These are phyloP conservation scores for Fulvia fulva DNA, from an alignment of 2,329 filamentous ascomycete species.

Conservation along the genomic window DNA sequence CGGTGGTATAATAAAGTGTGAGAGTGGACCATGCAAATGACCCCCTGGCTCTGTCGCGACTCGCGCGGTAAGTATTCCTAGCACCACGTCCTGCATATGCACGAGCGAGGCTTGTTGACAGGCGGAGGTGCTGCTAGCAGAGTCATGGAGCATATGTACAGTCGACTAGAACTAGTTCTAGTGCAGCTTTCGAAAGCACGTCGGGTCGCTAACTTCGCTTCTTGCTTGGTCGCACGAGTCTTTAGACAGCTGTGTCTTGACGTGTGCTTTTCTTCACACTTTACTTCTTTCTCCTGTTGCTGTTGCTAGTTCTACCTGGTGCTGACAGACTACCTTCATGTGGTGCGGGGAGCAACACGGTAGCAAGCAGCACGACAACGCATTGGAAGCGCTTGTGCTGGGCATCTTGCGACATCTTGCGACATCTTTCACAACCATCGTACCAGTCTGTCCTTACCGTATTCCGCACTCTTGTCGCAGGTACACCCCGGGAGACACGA, in stretches of 20 bases:
- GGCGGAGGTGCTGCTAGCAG: not conserved
- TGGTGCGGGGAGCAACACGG: not conserved
- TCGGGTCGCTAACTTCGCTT: not conserved
- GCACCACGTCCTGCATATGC: not conserved
- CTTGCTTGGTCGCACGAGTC: not conserved
- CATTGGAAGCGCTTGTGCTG: not conserved
- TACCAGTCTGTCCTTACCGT: constrained; percentile 4
- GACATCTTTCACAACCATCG: not conserved
- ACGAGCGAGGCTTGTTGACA: not conserved
- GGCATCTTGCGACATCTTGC: not conserved
- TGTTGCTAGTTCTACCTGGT: not conserved
- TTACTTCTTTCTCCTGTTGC: not conserved
- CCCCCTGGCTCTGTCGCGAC: not conserved
- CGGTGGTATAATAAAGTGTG: not conserved
- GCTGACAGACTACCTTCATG: not conserved
- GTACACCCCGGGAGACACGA: not conserved
- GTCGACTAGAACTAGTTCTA: not conserved
- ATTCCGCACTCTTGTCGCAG: not conserved
- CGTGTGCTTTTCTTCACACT: not conserved
- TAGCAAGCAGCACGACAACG: not conserved
- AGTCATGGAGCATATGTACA: not conserved
- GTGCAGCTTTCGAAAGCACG: not conserved
- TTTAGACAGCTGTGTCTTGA: not conserved
- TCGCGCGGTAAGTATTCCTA: not conserved
- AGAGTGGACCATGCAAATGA: not conserved